These are phyloP conservation scores for Malus domestica DNA, from an alignment of 306 rosid genomes.

Conservation along the genomic window ASM211411v1 NC_041790.1:9596001-9596500, in stretches of 20 bases:
- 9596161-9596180: slow-evolving; percentile 17
- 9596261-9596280: slow-evolving; percentile 69
- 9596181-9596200: slow-evolving; percentile 85
- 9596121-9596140: not conserved
- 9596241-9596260: slow-evolving; percentile 54
- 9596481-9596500: not conserved
- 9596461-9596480: not conserved
- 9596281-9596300: slow-evolving; percentile 72
- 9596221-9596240: slow-evolving; percentile 39
- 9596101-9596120: not conserved
- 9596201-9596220: slow-evolving; percentile 79
- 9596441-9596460: not conserved
- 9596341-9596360: not conserved
- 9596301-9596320: slow-evolving; percentile 45
- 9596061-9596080: not conserved
- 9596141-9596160: not conserved
- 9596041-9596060: not conserved
- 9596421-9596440: not conserved
- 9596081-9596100: not conserved
- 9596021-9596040: not conserved
- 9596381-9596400: not conserved
- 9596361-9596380: not conserved
- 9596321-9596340: not conserved
- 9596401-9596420: not conserved
- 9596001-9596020: not conserved